Base-by-base conservation (phyloP, 2,329 filamentous ascomycete genomes). In the Trichoderma endophyticum region DNA sequence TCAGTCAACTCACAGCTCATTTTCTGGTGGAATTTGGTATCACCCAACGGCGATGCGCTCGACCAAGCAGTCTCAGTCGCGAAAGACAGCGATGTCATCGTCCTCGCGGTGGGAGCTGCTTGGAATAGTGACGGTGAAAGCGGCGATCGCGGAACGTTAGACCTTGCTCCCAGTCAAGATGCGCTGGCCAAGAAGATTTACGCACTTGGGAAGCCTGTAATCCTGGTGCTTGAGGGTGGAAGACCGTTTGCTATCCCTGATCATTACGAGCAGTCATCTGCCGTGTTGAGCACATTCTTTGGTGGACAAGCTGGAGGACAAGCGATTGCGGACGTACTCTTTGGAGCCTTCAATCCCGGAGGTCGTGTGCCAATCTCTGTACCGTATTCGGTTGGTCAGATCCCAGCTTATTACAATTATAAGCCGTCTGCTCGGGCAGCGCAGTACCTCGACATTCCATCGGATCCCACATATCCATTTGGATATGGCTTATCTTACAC, bases 1-100 rank as follows among this genome's bases (percentile, higher is more conserved):
- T 72, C 71, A 1, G 66, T 72, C 26, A 72, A 72, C 34, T 72
- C 71, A 4, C 71, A 72, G 28, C 65, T 72, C n/a, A 32, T 72
- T 6, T 54, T 72, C n/a, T 72, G 71, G 71, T 72, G 71, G 71
- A 72, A 72, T 4, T 51, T 72, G 5, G 71, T 72, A 7, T 54
- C 54, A 1, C 66, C 71, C 24, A 43, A 72, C 14, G 57, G 57
- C 3, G 59, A 54, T 1, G 71, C 71, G 2, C 36, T 72, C 4
- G 34, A 61, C 1, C 71, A 72, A 15, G 71, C 71, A 6, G 66
- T 72, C 5, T 65, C 71, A 8, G 39, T 70, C 14, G 71, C 66
- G 8, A 70, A 70, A 39, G 66, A 72, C n/a, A 70, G 66, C 18
- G 71, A 72, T 8, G 12, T 70, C 18, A 21, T 72, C 11, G n/a